phyloP scores from a whole-genome alignment of 148 eudicot genomes.

The Persicaria tinctoria region DNA sequence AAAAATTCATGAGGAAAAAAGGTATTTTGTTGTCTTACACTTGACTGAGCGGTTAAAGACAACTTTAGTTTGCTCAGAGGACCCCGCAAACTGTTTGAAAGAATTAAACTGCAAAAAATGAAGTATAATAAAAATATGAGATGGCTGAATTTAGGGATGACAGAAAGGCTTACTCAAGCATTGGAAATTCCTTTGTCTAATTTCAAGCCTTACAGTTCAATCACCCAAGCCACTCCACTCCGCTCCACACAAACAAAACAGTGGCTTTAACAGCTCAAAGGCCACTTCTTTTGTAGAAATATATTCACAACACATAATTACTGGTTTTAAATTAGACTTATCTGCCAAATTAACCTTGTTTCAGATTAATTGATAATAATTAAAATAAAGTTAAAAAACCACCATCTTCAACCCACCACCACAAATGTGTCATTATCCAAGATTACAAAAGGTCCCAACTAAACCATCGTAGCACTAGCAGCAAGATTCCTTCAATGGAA shows the following conservation, averaged over 20 bases:
- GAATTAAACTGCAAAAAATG: conserved; percentile 25
- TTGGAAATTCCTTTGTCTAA: background rate
- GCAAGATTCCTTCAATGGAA: background rate
- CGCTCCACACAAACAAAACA: background rate
- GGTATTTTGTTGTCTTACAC: conserved; percentile 32
- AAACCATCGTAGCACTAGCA: background rate
- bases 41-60: conserved; percentile 16
- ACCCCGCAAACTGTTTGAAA: conserved; percentile 11
- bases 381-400: background rate
- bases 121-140: background rate
- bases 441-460: background rate
- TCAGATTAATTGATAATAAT: background rate
- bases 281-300: background rate
- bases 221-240: background rate
- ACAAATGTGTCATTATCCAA: background rate
- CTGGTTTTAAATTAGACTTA: background rate
- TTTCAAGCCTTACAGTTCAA: too few species aligned
- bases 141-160: background rate
- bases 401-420: background rate
- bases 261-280: background rate
- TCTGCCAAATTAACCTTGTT: background rate
- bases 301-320: background rate
- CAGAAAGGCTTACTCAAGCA: background rate
- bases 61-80: conserved; percentile 14
- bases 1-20: background rate